A percentile compares a stretch with the other conserved stretches of the same genome.
These are phyloP conservation scores for Blechomonas ayalai DNA, from an alignment of 208 protist genomes.

Conservation along the genomic window DNA sequence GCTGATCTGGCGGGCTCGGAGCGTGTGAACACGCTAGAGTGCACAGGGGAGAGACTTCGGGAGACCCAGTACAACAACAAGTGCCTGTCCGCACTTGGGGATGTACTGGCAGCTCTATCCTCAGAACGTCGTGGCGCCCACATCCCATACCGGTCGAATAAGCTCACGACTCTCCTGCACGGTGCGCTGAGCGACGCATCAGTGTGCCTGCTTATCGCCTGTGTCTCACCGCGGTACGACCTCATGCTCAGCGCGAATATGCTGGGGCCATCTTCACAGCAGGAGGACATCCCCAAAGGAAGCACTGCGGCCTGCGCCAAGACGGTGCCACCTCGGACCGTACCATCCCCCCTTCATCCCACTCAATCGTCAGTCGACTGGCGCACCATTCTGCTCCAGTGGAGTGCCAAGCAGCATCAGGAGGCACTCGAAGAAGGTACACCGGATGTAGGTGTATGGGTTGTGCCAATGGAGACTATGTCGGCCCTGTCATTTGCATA, in stretches of 20 bases:
- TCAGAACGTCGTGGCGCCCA: slow-evolving; percentile 1
- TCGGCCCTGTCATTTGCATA: too few relatives aligned
- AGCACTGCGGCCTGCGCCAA: slow-evolving; percentile 47
- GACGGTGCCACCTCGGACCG: too few relatives aligned
- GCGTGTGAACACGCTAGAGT: slow-evolving; percentile 23
- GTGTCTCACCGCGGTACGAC: neutral
- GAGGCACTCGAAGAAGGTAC: too few relatives aligned
- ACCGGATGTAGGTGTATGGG: too few relatives aligned
- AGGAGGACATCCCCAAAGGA: too few relatives aligned
- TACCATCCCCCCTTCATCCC: too few relatives aligned
- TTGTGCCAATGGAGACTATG: too few relatives aligned
- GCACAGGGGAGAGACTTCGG: slow-evolving; percentile 22
- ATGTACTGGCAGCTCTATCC: slow-evolving; percentile 43
- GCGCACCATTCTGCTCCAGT: too few relatives aligned
- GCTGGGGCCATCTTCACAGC: too few relatives aligned
- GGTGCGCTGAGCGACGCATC: neutral
- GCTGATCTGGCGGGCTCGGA: slow-evolving; percentile 77
- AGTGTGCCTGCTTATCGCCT: slow-evolving; percentile 1
- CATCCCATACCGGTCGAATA: slow-evolving; percentile 71
- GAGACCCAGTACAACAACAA: slow-evolving; percentile 49
- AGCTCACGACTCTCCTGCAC: slow-evolving; percentile 48
- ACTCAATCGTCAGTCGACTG: too few relatives aligned
- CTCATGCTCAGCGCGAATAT: neutral
- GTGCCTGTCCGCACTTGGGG: slow-evolving; percentile 42
- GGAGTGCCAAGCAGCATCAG: too few relatives aligned